phyloP scores from a whole-genome alignment of 2,329 filamentous ascomycete species.

The Colletotrichum truncatum region DNA sequence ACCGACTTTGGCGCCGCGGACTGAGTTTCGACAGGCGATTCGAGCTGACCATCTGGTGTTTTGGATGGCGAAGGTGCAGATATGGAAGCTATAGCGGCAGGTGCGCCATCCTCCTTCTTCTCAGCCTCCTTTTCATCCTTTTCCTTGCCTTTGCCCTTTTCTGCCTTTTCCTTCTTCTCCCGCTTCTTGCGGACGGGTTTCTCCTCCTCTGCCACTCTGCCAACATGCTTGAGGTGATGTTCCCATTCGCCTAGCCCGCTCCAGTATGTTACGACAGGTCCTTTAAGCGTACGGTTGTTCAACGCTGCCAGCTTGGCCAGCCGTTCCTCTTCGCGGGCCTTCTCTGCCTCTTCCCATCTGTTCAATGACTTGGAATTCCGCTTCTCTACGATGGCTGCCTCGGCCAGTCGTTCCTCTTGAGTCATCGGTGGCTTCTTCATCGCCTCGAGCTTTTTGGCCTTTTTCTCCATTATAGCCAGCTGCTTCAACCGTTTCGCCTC shows the following conservation, averaged over 20 bases:
- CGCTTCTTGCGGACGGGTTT: conserved; percentile 63
- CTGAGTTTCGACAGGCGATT: neutral
- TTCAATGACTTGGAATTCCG: conserved; percentile 91
- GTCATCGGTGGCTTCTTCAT: conserved; percentile 84
- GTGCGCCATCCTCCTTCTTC: conserved; percentile 21
- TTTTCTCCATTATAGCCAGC: conserved; percentile 72
- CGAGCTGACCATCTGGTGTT: neutral
- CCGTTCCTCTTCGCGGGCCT: conserved; percentile 85
- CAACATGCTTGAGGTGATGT: conserved; percentile 77
- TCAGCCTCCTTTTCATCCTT: conserved; percentile 34
- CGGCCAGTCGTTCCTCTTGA: conserved; percentile 83
- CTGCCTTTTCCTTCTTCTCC: conserved; percentile 58
- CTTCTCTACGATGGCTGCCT: conserved; percentile 85
- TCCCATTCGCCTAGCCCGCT: conserved; percentile 89
- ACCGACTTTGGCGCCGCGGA: neutral
- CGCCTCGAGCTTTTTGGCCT: conserved; percentile 76
- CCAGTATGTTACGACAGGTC: conserved; percentile 91
- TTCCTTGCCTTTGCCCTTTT: conserved; percentile 44
- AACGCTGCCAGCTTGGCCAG: conserved; percentile 85
- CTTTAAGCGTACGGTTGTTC: conserved; percentile 85
- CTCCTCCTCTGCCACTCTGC: conserved; percentile 71
- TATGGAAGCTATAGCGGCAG: conserved; percentile 24
- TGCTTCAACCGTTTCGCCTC: conserved; percentile 77
- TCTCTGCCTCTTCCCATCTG: conserved; percentile 93
- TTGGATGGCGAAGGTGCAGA: neutral